A percentile compares a stretch with the other conserved stretches of the same genome.
Evolutionary conservation across 169 alveolate genomes (phyloP).

Genomic region (Eimeria maxima): DNA sequence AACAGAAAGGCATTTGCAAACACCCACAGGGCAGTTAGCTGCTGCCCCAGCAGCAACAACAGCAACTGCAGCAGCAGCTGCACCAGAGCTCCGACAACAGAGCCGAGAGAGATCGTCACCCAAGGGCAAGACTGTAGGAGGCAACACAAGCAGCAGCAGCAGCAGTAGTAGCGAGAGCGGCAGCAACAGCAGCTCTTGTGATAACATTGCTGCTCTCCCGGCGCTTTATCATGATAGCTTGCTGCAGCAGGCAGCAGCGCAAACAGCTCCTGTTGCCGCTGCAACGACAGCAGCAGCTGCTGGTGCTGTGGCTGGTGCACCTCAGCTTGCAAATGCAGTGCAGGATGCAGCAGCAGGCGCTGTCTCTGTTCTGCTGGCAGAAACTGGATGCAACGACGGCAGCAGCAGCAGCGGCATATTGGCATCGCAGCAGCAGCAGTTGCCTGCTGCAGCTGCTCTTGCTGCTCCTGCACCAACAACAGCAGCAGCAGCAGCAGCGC

Average conservation of each 20-base stretch:
- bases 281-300: not conserved
- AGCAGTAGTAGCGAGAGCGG: conserved; percentile 10
- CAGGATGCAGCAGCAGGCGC: conserved; percentile 33
- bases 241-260: conserved; percentile 4
- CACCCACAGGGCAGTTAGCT: no score
- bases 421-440: not conserved
- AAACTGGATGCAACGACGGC: not conserved
- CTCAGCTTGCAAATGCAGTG: not conserved
- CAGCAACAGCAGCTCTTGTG: not conserved
- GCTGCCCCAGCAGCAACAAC: not conserved
- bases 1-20: not conserved
- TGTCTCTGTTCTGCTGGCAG: not conserved
- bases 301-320: not conserved
- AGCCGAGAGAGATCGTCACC: not conserved
- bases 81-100: not conserved
- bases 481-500: conserved; percentile 37
- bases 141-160: conserved; percentile 3
- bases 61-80: conserved; percentile 32
- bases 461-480: not conserved
- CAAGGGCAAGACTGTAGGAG: not conserved
- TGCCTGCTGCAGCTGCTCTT: conserved; percentile 27
- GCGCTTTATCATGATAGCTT: not conserved
- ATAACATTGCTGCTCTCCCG: not conserved
- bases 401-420: conserved; percentile 18
- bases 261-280: not conserved